Evolutionary conservation across 1,284 basidiomycete species (phyloP), one percentile per base, ranked within the genome.

Genomic region (Gymnopus androsaceus): DNA sequence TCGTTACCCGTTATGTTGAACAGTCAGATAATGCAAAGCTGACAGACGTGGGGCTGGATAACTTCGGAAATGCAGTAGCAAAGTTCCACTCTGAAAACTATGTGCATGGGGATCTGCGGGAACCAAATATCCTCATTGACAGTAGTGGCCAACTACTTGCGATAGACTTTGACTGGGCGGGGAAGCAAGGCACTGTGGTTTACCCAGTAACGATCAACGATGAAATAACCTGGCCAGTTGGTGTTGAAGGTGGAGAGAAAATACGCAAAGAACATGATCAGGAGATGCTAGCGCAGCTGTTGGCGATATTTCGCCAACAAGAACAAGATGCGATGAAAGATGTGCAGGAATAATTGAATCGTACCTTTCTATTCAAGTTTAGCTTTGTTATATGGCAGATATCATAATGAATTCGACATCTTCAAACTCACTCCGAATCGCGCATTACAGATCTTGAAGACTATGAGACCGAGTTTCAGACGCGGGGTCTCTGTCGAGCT

Each of bases 121-220:
- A 27, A 21, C 55, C 30, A 14, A 56, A 56, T 36, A 53, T 56
- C n/a, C 44, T 54, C 36, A 23, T 48, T 19, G 44, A 19, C 12
- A 21, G 21, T 28, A 12, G 25, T 1, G 44, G 45, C 56, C 14
- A 37, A 37, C 40, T 19, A 3, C 19, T n/a, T 8, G 21, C 54
- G 4, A 45, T 59, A 19, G 58, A 57, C n/a, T 57, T 54, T 57
- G 58, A 59, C 28, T 59, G 58, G 58, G 50, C 46, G 8, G 51
- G 58, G 9, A 31, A 38, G 33, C 31, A 44, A 12, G 58, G 47
- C 1, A 42, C 41, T n/a, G 46, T 37, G 9, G 31, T 51, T 27
- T 59, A 57, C 50, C 58, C 58, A 2, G 36, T 21, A 7, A 9
- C 19, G 5, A n/a, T 45, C 21, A 14, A 21, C 12, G 15, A 4